These are phyloP conservation scores for Otatea glauca DNA, from an alignment of 176 grass and related monocot genomes.

Conservation along the genomic window DNA sequence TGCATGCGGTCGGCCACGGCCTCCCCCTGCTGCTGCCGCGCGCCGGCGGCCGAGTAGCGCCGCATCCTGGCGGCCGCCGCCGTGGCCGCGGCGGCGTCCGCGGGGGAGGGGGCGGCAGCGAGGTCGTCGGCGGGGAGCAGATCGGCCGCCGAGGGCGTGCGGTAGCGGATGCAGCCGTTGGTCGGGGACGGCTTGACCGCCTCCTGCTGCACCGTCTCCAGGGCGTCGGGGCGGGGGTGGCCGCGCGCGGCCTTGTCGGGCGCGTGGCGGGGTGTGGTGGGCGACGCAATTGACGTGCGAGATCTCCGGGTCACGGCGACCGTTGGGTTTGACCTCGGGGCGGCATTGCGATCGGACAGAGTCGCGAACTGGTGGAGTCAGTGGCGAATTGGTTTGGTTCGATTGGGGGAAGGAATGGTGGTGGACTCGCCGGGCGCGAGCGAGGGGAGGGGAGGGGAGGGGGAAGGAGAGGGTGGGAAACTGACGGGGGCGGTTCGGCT, in stretches of 20 bases:
- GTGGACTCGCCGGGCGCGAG: slow-evolving; percentile 15
- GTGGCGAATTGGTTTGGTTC: slow-evolving; percentile 6
- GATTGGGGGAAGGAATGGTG: slow-evolving; percentile 7
- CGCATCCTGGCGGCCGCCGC: slow-evolving; percentile 66
- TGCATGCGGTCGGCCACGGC: slow-evolving; percentile 67
- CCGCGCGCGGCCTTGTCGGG: slow-evolving; percentile 48
- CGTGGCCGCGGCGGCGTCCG: slow-evolving; percentile 36
- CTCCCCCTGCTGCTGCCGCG: slow-evolving; percentile 52
- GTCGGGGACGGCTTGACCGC: slow-evolving; percentile 68
- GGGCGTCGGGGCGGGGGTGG: slow-evolving; percentile 42
- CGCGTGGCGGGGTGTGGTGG: not conserved
- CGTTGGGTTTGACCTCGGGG: slow-evolving; percentile 26
- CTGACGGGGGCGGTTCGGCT: not conserved
- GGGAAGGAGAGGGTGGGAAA: not conserved
- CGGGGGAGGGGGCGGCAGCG: slow-evolving; percentile 35
- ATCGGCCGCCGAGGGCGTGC: slow-evolving; percentile 73
- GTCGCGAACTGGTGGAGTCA: slow-evolving; percentile 6
- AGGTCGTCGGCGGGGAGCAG: slow-evolving; percentile 57
- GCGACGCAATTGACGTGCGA: slow-evolving; percentile 18
- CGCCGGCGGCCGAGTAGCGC: slow-evolving; percentile 54
- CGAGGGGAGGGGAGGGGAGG: slow-evolving; percentile 2
- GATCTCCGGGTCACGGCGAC: slow-evolving; percentile 48
- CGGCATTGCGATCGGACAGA: slow-evolving; percentile 47
- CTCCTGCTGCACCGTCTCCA: slow-evolving; percentile 77
- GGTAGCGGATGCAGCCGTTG: slow-evolving; percentile 87